Conservation (phyloP, 2,329 filamentous ascomycete genomes). For the Curvularia sp. region DNA sequence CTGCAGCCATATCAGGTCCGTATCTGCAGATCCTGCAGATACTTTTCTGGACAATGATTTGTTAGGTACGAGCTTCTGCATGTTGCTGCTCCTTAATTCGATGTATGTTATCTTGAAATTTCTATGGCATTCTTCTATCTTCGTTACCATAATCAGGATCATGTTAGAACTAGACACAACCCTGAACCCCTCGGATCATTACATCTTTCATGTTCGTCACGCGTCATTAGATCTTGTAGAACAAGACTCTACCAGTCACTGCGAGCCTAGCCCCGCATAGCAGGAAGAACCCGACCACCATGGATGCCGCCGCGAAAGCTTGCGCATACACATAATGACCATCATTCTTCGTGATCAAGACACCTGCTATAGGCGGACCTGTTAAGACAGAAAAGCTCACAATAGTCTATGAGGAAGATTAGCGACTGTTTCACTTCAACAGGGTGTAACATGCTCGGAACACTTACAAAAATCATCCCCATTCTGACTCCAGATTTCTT, state of each 20-base stretch:
- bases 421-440: neutral
- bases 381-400: slow-evolving; percentile 37
- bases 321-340: slow-evolving; percentile 54
- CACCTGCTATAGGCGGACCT: slow-evolving; percentile 40
- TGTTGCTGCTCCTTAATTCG: neutral
- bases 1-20: neutral
- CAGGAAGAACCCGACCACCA: neutral
- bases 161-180: neutral
- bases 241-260: neutral
- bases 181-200: neutral
- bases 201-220: neutral
- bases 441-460: neutral
- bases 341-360: slow-evolving; percentile 44
- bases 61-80: neutral
- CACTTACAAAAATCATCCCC: slow-evolving; percentile 50
- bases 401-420: slow-evolving; percentile 6
- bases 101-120: neutral
- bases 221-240: neutral
- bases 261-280: neutral
- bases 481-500: slow-evolving; percentile 54
- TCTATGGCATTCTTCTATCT: neutral
- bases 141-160: neutral
- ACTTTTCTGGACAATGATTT: neutral
- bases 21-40: neutral
- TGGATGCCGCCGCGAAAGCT: slow-evolving; percentile 41